Percentiles rank a stretch among this genome's conserved stretches.
These are phyloP conservation scores for Didymella pinodella DNA, from an alignment of 2,329 filamentous ascomycete genomes.

Conservation along the genomic window DNA sequence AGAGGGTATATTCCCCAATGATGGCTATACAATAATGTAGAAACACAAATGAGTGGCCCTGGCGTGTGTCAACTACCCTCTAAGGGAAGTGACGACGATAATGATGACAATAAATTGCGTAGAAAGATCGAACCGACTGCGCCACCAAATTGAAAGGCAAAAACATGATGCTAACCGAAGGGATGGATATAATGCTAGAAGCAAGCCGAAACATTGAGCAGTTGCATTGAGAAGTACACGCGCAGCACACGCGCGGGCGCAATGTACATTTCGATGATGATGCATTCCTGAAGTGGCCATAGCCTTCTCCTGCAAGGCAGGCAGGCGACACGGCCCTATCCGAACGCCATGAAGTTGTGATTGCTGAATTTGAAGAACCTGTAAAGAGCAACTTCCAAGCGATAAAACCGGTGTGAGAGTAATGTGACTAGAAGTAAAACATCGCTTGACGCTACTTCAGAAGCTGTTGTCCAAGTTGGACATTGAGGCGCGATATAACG, in stretches of 20 bases:
- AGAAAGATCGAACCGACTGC: background rate
- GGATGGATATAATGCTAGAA: conserved; percentile 3
- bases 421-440: background rate
- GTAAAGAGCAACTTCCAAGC: background rate
- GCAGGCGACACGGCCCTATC: background rate
- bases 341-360: background rate
- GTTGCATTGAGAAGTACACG: background rate
- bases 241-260: background rate
- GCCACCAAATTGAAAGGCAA: conserved; percentile 15
- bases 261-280: background rate
- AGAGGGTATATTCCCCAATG: too few relatives aligned
- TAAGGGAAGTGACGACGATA: conserved; percentile 4
- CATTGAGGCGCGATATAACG: conserved; percentile 25
- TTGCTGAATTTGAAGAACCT: background rate
- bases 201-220: background rate
- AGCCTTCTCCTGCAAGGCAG: background rate
- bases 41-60: conserved; percentile 30
- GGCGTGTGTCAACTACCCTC: conserved; percentile 17
- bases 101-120: background rate
- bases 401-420: background rate
- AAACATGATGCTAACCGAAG: conserved; percentile 3
- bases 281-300: background rate
- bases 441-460: background rate
- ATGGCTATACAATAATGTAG: background rate
- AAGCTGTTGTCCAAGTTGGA: conserved; percentile 29